phyloP scores from a whole-genome alignment of 768 basidiomycete genomes.

The Kwoniella botswanensis region DNA sequence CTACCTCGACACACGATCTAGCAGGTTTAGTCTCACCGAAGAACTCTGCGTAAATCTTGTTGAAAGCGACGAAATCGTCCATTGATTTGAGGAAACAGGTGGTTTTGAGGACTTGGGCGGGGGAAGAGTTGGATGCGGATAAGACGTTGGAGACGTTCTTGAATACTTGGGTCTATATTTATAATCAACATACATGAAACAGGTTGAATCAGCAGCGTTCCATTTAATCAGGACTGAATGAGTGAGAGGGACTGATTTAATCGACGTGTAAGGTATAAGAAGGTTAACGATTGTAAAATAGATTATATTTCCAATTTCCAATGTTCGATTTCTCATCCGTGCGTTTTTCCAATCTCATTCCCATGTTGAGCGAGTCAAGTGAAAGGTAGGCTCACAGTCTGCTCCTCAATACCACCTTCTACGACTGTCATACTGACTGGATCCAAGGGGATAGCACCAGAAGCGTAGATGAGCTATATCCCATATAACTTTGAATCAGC shows the following conservation, averaged over 20 bases:
- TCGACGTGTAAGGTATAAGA: too few species aligned
- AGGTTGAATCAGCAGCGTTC: too few species aligned
- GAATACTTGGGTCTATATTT: slow-evolving; percentile 70
- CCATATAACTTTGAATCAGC: background rate
- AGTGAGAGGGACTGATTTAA: too few species aligned
- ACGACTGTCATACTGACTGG: slow-evolving; percentile 74
- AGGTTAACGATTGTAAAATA: too few species aligned
- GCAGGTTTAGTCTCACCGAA: slow-evolving; percentile 94
- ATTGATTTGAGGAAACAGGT: slow-evolving; percentile 93
- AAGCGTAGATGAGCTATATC: slow-evolving; percentile 72
- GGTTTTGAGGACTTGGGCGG: slow-evolving; percentile 85
- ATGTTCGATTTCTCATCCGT: background rate
- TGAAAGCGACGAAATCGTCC: slow-evolving; percentile 85
- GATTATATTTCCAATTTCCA: slow-evolving; percentile 2
- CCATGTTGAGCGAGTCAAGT: background rate
- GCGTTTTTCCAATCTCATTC: slow-evolving; percentile 2
- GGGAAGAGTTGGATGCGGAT: slow-evolving; percentile 76
- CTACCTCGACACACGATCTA: slow-evolving; percentile 82
- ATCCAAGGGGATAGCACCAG: slow-evolving; percentile 84
- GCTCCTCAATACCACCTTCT: slow-evolving; percentile 73
- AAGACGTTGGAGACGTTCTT: slow-evolving; percentile 84
- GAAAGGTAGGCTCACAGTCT: slow-evolving; percentile 62
- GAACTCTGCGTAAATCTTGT: slow-evolving; percentile 77
- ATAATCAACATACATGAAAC: too few species aligned
- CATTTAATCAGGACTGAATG: too few species aligned